Base-by-base conservation (phyloP, 164 flowering plant species). In the Amborella trichopoda region DNA sequence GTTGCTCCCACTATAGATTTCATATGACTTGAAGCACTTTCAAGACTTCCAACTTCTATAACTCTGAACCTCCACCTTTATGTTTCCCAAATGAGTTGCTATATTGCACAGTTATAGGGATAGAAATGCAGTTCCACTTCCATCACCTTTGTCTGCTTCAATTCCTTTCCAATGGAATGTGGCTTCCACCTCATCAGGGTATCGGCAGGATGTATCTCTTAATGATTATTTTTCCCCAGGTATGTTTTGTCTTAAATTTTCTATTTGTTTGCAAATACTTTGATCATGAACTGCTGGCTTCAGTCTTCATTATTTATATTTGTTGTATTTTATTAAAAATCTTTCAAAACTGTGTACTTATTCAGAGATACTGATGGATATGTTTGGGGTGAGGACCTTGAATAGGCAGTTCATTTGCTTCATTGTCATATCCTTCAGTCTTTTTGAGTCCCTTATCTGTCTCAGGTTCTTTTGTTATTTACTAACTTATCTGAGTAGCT, bases 171-270 rank as follows among this genome's bases (percentile, higher is more conserved):
- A 60, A 64, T 77, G 68, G 54, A 61, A 38, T 50, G 57, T 62
- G 41, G 33, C 71, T 36, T 20, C 73, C 37, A 72, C 57, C 56
- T 55, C 82, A 68, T 65, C 76, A 45, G 63, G 68, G 66, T 78
- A 83, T 71, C 94, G 73, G 95, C 96, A 84, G 96, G 99, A 93
- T 95, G 95, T 93, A 93, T 94, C 99, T 93, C 85, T 86, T 93
- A 93, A 91, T 93, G 84, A 93, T 93, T 78, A 90, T 83, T 78
- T 96, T 76, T 66, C 71, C 69, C 54, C 91, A 93, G 99, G 99
- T 93, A 30, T 30, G 34, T 14, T 30, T 8, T 30, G 34, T 30
- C 34, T 30, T 30, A 30, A 14, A 30, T 30, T 30, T 14, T 30
- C 11, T 9, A 30, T 8, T 30, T 14, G 11, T 30, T 30, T 30